Evolutionary conservation across 495 filamentous ascomycete genomes (phyloP).

Genomic region (Chaetomidium leptoderma): DNA sequence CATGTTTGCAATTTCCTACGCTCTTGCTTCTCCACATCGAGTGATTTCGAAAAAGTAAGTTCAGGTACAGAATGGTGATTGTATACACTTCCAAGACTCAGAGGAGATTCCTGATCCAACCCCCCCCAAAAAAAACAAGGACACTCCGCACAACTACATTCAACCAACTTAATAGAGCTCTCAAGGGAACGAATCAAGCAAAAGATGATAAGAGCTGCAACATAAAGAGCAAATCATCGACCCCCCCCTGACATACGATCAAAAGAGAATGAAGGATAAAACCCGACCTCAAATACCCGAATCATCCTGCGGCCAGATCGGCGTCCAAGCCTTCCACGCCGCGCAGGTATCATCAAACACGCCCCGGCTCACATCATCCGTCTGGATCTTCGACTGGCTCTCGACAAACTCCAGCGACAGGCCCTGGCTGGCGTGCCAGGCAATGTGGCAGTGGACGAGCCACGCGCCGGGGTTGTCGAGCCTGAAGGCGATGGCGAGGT

Average conservation of each 20-base stretch:
- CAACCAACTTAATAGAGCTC: no score
- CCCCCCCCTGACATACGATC: background rate
- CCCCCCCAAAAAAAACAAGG: no score
- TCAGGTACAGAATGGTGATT: no score
- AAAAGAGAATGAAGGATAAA: background rate
- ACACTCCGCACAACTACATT: no score
- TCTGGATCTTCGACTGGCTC: constrained; percentile 17
- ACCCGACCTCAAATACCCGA: background rate
- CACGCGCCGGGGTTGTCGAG: constrained; percentile 46
- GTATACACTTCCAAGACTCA: no score
- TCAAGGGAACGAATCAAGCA: no score
- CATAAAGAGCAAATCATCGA: background rate
- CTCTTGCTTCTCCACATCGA: no score
- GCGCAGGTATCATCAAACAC: background rate
- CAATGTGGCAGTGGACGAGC: constrained; percentile 49
- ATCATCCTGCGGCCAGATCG: background rate
- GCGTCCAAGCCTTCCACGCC: background rate
- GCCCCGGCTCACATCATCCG: background rate
- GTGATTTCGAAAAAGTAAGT: no score
- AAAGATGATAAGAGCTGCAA: no score
- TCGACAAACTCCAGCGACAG: constrained; percentile 48
- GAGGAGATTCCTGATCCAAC: no score
- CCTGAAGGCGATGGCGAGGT: constrained; percentile 43
- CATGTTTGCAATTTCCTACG: no score
- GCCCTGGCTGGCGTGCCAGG: constrained; percentile 47